A percentile compares a stretch with the other conserved stretches of the same genome.
Conservation (phyloP, 108 stramenopile genomes). For the Conticribra weissflogii region DNA sequence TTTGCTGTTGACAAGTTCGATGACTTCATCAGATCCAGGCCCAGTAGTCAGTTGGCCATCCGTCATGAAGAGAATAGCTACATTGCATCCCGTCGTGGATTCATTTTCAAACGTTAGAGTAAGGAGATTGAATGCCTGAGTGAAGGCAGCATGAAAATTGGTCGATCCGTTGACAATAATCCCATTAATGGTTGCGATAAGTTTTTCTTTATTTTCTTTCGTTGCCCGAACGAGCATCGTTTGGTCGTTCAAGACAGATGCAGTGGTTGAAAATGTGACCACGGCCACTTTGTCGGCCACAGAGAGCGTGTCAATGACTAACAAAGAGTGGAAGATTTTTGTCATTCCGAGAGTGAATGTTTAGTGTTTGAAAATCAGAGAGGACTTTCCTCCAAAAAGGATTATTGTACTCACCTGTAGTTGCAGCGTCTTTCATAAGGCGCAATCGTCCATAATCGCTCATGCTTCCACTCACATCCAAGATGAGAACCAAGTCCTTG, state of each 20-base stretch:
- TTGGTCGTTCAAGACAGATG: conserved; percentile 1
- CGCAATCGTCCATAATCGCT: conserved; percentile 19
- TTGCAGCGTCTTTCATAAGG: conserved; percentile 50
- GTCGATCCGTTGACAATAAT: conserved; percentile 25
- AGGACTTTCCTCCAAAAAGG: too few relatives aligned
- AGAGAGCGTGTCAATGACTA: conserved; percentile 55
- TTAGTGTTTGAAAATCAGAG: too few relatives aligned
- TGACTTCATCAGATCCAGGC: conserved; percentile 22
- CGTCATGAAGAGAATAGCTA: conserved; percentile 51
- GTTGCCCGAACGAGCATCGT: conserved; percentile 35
- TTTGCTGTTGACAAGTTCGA: conserved; percentile 24
- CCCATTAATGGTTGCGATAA: conserved; percentile 17
- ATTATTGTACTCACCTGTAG: too few relatives aligned
- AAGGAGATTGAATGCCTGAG: conserved; percentile 32
- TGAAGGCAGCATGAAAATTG: conserved; percentile 47
- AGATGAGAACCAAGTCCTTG: conserved; percentile 66
- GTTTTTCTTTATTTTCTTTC: conserved; percentile 35
- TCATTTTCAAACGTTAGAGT: conserved; percentile 19
- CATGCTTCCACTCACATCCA: conserved; percentile 67
- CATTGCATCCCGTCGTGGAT: conserved; percentile 34
- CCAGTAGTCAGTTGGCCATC: conserved; percentile 36
- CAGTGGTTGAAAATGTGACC: conserved; percentile 28
- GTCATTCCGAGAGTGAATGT: too few relatives aligned
- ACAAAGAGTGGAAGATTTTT: too few relatives aligned
- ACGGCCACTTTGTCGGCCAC: conserved; percentile 55